Base-by-base conservation (phyloP, 495 filamentous ascomycete species). In the Daldinia concentrica region DNA sequence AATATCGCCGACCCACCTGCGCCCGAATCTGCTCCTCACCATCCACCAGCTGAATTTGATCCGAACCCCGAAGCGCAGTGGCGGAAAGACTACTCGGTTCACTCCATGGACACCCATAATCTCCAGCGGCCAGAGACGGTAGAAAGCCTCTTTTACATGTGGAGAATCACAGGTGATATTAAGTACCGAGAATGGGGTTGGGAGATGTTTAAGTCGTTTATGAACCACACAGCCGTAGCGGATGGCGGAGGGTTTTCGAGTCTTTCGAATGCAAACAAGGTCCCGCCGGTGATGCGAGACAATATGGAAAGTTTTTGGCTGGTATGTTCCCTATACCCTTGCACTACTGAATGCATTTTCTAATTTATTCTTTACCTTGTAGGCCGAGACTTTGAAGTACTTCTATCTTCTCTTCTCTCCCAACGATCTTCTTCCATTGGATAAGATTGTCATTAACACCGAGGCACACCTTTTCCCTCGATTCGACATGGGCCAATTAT, bases 291-390 rank as follows among this genome's bases (percentile, higher is more conserved):
- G 17, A 80, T 81, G 60, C 83, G 87, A 24, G 92, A 97, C 79
- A 95, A 95, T 66, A 95, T 95, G 93, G 93, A 97, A 80, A 94
- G 93, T 72, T 97, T 95, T 78, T 97, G 93, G 95, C 90, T 98
- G 81, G 90, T 91, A 81, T 76, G 89, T 83, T 41, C 15, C 36
- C 32, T 32, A 27, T 48, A 9, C 58, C 45, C 29, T 43, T 50
- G 27, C n/a, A 56, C 27, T 62, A 37, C 32, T 58, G 64, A 24
- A 64, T 64, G 19, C 51, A 27, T 27, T 1, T 37, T n/a, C 52
- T 60, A 59, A 76, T 27, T 62, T 66, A 58, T 32, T 29, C 24
- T 57, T 36, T 17, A 57, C 15, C 45, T n/a, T 63, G 8, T 11
- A 92, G 90, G 94, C 95, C 43, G 96, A 99, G 82, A 99, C 96